phyloP scores from a whole-genome alignment of 2,329 filamentous ascomycete species.

The Chrysoporthe puriensis region DNA sequence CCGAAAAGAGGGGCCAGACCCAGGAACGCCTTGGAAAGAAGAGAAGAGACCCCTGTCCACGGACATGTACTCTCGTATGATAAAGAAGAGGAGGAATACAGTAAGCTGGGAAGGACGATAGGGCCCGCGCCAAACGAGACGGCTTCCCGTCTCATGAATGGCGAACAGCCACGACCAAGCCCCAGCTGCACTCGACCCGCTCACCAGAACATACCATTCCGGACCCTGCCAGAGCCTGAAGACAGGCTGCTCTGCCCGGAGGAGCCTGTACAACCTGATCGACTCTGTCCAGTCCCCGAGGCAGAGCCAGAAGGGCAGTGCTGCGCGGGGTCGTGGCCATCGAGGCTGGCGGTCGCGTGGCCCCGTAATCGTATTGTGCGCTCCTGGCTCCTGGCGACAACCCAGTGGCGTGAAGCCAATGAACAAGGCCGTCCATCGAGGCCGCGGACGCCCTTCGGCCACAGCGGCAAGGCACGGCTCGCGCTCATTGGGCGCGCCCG shows the following conservation, averaged over 20 bases:
- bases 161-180: constrained; percentile 11
- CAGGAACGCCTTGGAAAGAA: constrained; percentile 12
- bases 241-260: constrained; percentile 13
- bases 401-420: constrained; percentile 18
- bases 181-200: constrained; percentile 6
- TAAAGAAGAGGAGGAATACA: constrained; percentile 14
- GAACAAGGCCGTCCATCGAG: constrained; percentile 9
- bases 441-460: constrained; percentile 17
- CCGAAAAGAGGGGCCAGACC: constrained; percentile 15
- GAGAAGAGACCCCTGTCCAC: constrained; percentile 6
- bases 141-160: constrained; percentile 22
- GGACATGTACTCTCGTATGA: constrained; percentile 20
- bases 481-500: constrained; percentile 19
- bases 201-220: constrained; percentile 19
- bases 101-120: neutral
- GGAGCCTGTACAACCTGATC: neutral
- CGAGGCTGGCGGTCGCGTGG: neutral
- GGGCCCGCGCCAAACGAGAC: constrained; percentile 27
- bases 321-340: neutral
- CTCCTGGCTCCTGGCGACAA: neutral
- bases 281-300: neutral
- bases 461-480: constrained; percentile 25
- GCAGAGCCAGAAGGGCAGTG: constrained; percentile 9
- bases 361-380: neutral
- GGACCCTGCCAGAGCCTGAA: neutral